Evolutionary conservation across 1,139 yeast species (phyloP).

Genomic region (Geotrichum bryndzae): DNA sequence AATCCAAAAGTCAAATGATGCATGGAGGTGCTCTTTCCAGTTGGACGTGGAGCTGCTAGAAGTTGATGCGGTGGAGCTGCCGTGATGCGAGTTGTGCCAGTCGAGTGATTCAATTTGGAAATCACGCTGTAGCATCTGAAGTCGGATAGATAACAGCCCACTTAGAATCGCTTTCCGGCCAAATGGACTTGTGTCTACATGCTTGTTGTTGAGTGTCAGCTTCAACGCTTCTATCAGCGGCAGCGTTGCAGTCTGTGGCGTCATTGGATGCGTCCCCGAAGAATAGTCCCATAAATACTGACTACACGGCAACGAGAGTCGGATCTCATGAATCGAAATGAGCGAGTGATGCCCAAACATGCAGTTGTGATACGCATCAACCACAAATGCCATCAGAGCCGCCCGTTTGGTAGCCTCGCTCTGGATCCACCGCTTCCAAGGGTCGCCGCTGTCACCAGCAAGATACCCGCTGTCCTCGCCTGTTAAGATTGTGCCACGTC

Average conservation of each 20-base stretch:
- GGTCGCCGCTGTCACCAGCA: constrained; percentile 19
- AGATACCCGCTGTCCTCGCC: constrained; percentile 14
- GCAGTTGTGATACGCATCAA: constrained; percentile 75
- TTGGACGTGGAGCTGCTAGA: not conserved
- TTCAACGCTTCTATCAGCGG: constrained; percentile 53
- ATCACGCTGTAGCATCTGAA: constrained; percentile 71
- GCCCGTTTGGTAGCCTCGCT: constrained; percentile 72
- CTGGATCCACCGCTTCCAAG: constrained; percentile 65
- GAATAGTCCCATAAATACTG: constrained; percentile 68
- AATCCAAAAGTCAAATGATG: constrained; percentile 13
- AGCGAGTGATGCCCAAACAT: constrained; percentile 71
- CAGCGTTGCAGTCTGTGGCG: constrained; percentile 27
- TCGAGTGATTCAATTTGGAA: constrained; percentile 48
- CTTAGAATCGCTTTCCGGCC: constrained; percentile 63
- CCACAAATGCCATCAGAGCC: constrained; percentile 71
- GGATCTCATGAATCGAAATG: constrained; percentile 63
- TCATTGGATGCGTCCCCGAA: constrained; percentile 26
- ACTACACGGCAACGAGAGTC: constrained; percentile 70
- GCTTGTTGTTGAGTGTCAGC: constrained; percentile 48
- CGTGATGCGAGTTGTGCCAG: constrained; percentile 23
- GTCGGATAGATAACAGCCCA: constrained; percentile 63
- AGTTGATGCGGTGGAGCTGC: not conserved
- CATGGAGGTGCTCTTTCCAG: constrained; percentile 10
- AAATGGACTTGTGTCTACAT: constrained; percentile 46
- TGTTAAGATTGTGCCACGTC: constrained; percentile 54